Base-by-base conservation (phyloP, 495 filamentous ascomycete genomes). In the Corynascus novoguineensis region DNA sequence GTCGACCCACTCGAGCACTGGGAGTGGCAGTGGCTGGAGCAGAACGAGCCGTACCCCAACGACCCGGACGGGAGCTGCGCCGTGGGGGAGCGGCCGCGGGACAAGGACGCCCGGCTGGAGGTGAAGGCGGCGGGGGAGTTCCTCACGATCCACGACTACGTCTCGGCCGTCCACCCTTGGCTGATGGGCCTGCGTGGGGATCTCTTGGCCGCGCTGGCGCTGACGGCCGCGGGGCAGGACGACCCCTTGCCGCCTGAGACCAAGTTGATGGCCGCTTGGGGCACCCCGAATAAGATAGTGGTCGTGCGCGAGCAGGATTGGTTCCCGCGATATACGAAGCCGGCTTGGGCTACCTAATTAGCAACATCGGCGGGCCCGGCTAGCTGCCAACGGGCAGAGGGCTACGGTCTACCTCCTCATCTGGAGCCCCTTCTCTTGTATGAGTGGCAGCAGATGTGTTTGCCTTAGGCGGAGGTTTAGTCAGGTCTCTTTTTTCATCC, bases 81-180 rank as follows among this genome's bases (percentile, higher is more conserved):
- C 21, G 45, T 48, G 21, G 45, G 29, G 45, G 32, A n/a, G 45
- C 27, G 45, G 45, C n/a, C n/a, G 32, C 45, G 45, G 45, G 45
- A 9, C 27, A 28, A n/a, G 45, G 29, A 15, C 8, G 27, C 19
- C 27, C 29, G 45, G 45, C 15, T 46, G 24, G 17, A 5, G 38
- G 29, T 31, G 29, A 31, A n/a, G 35, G 42, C 21, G 45, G 32
- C 15, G 45, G 45, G 11, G 45, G 45, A 19, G 45, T 48, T 10
- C 21, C 27, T 48, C 45, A 48, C 45, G n/a, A 28, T 48, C 24
- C 45, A 48, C 45, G 45, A 48, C 45, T 48, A 48, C 45, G 45
- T 48, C 9, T 31, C 45, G 45, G 21, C 45, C 27, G 45, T 48
- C 27, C 27, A 48, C 45, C 45, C 45, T 27, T 48, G 45, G 45